These are phyloP conservation scores for Lomentospora prolificans DNA, from an alignment of 2,329 filamentous ascomycete species.

Conservation along the genomic window DNA sequence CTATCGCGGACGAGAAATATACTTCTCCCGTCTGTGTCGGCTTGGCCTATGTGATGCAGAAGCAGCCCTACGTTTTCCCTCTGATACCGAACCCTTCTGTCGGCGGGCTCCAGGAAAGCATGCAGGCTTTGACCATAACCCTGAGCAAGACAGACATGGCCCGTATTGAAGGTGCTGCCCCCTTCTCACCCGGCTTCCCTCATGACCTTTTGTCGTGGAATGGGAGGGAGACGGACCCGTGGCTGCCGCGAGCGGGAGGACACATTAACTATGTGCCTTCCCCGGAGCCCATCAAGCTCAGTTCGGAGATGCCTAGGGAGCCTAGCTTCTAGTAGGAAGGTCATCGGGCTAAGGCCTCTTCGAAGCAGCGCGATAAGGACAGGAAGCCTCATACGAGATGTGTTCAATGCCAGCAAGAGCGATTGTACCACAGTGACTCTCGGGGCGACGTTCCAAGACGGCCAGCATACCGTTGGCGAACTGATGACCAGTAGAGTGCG, in stretches of 20 bases:
- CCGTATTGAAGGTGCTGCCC: constrained; percentile 51
- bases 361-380: not conserved
- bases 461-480: not conserved
- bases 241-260: constrained; percentile 21
- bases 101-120: constrained; percentile 60
- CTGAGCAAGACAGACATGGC: constrained; percentile 53
- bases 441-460: not conserved
- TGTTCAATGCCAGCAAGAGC: not conserved
- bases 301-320: not conserved
- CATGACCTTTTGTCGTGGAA: constrained; percentile 43
- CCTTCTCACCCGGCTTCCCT: constrained; percentile 61
- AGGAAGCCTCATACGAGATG: not conserved
- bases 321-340: constrained; percentile 2
- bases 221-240: constrained; percentile 19
- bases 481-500: not conserved
- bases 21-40: constrained; percentile 35
- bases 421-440: not conserved
- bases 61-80: constrained; percentile 63
- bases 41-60: constrained; percentile 64
- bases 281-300: not conserved
- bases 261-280: constrained; percentile 1
- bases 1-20: constrained; percentile 34
- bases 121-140: constrained; percentile 53
- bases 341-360: not conserved
- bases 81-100: constrained; percentile 62